Evolutionary conservation across 208 protist species (phyloP).

Genomic region (Acanthamoeba culbertsoni): DNA sequence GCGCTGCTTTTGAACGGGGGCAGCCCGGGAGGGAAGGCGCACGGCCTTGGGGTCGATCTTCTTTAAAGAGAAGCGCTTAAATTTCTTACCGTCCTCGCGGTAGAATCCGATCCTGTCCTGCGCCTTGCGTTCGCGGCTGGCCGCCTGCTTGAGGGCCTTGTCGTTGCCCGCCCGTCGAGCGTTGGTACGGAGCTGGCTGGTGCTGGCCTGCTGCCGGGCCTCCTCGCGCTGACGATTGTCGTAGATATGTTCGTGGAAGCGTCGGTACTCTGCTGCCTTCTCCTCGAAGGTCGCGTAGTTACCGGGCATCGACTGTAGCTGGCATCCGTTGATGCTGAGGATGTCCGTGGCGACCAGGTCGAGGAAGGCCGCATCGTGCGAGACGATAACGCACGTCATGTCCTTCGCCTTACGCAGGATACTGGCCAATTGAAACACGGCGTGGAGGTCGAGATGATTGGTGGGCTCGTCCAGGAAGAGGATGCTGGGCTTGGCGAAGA

Average conservation of each 20-base stretch:
- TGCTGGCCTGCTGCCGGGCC: constrained; percentile 51
- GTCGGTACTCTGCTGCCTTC: constrained; percentile 58
- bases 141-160: constrained; percentile 38
- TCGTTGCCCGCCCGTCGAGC: constrained; percentile 55
- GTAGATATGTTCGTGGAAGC: constrained; percentile 70
- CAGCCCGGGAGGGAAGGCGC: constrained; percentile 17
- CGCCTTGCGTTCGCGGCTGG: constrained; percentile 46
- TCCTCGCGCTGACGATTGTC: constrained; percentile 58
- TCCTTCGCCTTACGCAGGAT: constrained; percentile 92
- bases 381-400: constrained; percentile 93
- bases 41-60: background rate
- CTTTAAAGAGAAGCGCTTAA: constrained; percentile 67
- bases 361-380: constrained; percentile 95
- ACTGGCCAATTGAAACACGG: constrained; percentile 94
- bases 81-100: constrained; percentile 69
- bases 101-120: constrained; percentile 47
- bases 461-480: constrained; percentile 97
- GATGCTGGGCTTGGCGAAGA: constrained; percentile 93
- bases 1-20: background rate
- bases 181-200: background rate
- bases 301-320: constrained; percentile 85
- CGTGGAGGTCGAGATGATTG: constrained; percentile 96
- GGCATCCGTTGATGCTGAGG: constrained; percentile 87
- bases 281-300: constrained; percentile 82
- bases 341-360: constrained; percentile 97